These are phyloP conservation scores for Leptographium galeiforme DNA, from an alignment of 2,329 filamentous ascomycete species.

Conservation along the genomic window DNA sequence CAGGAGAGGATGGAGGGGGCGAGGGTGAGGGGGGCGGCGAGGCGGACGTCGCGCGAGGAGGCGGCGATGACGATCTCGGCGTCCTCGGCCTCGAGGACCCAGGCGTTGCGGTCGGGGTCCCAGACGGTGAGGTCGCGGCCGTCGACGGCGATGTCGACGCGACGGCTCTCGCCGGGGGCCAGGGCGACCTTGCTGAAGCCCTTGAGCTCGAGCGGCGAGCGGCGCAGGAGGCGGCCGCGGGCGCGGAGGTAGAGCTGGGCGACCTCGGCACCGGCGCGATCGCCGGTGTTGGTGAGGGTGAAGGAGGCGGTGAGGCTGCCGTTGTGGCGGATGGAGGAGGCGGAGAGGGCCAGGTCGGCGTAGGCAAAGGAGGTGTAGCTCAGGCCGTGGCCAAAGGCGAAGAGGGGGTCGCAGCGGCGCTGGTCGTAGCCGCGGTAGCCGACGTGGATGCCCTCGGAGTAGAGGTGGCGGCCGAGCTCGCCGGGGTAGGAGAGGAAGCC, in stretches of 20 bases:
- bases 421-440: conserved; percentile 73
- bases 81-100: conserved; percentile 1
- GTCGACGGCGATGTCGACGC: background rate
- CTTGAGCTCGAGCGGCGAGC: conserved; percentile 3
- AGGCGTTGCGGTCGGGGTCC: background rate
- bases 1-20: background rate
- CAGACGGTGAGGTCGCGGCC: conserved; percentile 2
- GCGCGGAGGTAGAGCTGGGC: conserved; percentile 27
- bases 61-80: background rate
- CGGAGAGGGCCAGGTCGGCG: conserved; percentile 15
- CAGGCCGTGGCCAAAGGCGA: conserved; percentile 68
- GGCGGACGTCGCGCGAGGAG: background rate
- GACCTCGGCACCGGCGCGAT: conserved; percentile 34
- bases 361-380: conserved; percentile 58
- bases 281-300: conserved; percentile 43
- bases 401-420: conserved; percentile 48
- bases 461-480: conserved; percentile 37
- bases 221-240: background rate
- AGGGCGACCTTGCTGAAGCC: conserved; percentile 2
- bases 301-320: conserved; percentile 28
- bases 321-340: conserved; percentile 6
- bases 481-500: conserved; percentile 61
- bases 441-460: conserved; percentile 68
- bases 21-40: background rate
- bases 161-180: background rate